phyloP scores from a whole-genome alignment of 768 basidiomycete species.

The Amanita fuliginea region DNA sequence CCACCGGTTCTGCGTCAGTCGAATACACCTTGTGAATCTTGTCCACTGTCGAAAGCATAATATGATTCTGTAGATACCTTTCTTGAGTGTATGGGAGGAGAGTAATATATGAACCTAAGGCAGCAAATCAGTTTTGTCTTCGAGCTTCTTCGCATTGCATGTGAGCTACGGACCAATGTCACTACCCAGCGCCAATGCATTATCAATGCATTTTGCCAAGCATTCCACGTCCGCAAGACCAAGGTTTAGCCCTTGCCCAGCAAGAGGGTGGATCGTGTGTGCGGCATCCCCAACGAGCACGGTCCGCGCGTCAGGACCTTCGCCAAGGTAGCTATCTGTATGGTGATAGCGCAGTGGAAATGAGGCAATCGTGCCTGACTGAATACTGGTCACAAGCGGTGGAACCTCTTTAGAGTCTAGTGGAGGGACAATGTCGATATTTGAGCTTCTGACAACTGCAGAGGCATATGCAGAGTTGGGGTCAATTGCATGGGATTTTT shows the following conservation, averaged over 20 bases:
- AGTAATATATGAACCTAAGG: slow-evolving; percentile 60
- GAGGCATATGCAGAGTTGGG: slow-evolving; percentile 54
- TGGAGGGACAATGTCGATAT: slow-evolving; percentile 44
- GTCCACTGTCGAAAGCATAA: slow-evolving; percentile 74
- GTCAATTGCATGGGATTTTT: slow-evolving; percentile 58
- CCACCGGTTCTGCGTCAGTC: slow-evolving; percentile 51
- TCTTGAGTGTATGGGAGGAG: slow-evolving; percentile 69
- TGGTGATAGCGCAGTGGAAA: slow-evolving; percentile 88
- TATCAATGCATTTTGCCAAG: slow-evolving; percentile 54
- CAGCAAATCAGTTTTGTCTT: neutral
- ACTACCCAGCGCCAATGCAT: slow-evolving; percentile 48
- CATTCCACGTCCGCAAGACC: slow-evolving; percentile 82
- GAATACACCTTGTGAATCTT: slow-evolving; percentile 86
- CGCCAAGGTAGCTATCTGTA: slow-evolving; percentile 78
- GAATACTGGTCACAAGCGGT: slow-evolving; percentile 62
- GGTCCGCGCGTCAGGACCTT: slow-evolving; percentile 53
- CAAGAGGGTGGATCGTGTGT: slow-evolving; percentile 89
- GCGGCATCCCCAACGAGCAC: slow-evolving; percentile 94
- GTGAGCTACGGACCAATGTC: slow-evolving; percentile 60
- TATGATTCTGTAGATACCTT: slow-evolving; percentile 82
- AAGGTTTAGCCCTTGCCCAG: slow-evolving; percentile 92
- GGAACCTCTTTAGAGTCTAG: slow-evolving; percentile 55
- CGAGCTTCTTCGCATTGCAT: neutral
- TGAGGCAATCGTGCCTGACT: slow-evolving; percentile 66
- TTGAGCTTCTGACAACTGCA: slow-evolving; percentile 17